Evolutionary conservation across 1,284 basidiomycete species (phyloP), one percentile per base, ranked within the genome.

Genomic region (Lentinula novae-zelandiae): DNA sequence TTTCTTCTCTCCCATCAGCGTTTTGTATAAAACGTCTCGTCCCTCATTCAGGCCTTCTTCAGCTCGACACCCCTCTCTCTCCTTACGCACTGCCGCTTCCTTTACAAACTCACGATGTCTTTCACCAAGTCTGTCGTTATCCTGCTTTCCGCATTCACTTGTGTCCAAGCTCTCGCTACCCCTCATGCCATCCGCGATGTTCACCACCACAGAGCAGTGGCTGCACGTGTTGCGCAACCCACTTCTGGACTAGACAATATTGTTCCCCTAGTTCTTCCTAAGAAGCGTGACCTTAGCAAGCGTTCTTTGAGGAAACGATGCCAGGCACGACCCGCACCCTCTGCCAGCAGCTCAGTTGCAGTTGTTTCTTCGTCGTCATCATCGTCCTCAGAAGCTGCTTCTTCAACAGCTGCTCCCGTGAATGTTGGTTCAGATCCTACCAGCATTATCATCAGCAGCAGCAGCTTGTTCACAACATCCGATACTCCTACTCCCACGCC

Each of bases 291-390:
- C 38, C 42, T 46, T 34, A 69, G 71, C 59, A 75, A 68, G 59
- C 77, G 74, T 61, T 72, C 75, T 39, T 72, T 78, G 34, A 67
- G 71, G 63, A 80, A 71, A 68, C 78, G 81, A 34, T 83, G 83
- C 70, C 68, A 67, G 58, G 69, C 74, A 33, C 70, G 75, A 40
- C 65, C 73, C 15, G 67, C 71, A 9, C 65, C 71, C 12, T 62
- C 71, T 7, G 53, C 64, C 48, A 65, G 71, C 33, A 64, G 72
- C 22, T 57, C 60, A 48, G 60, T 54, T 20, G 42, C 60, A 48
- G 60, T 54, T 20, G 42, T 63, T 65, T 15, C 67, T 60, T 46
- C 44, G 7, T 46, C 62, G 49, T 63, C 68, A 36, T 63, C 67
- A 54, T 63, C 70, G 44, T 65, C 72, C 8, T 65, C 72, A 39